Evolutionary conservation across 2,329 filamentous ascomycete species (phyloP).

Genomic region (Blastomyces silverae): DNA sequence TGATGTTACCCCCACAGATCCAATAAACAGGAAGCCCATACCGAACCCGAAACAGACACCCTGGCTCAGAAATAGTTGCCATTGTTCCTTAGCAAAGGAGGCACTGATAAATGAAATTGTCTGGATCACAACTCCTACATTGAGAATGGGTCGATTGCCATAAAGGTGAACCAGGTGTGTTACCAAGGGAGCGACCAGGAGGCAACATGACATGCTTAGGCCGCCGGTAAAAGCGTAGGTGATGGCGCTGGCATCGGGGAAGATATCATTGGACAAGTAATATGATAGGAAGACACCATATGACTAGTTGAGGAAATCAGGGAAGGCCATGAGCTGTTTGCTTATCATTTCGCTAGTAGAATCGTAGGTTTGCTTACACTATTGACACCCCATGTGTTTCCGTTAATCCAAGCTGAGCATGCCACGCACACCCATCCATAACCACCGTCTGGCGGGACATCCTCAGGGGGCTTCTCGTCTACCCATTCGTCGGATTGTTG

Average conservation of each 20-base stretch:
- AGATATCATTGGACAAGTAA: constrained; percentile 51
- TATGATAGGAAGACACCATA: constrained; percentile 55
- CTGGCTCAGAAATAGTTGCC: constrained; percentile 56
- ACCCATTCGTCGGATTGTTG: constrained; percentile 19
- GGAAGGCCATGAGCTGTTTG: constrained; percentile 7
- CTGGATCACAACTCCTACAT: constrained; percentile 51
- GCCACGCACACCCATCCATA: constrained; percentile 58
- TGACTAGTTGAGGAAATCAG: constrained; percentile 26
- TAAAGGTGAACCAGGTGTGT: constrained; percentile 48
- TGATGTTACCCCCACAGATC: constrained; percentile 49
- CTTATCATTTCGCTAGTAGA: neutral
- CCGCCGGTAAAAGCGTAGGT: constrained; percentile 57
- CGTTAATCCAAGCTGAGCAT: constrained; percentile 54
- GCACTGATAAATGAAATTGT: constrained; percentile 51
- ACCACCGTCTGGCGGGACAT: constrained; percentile 48
- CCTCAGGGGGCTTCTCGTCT: constrained; percentile 31
- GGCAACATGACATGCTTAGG: constrained; percentile 52
- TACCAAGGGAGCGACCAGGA: constrained; percentile 52
- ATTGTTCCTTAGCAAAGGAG: constrained; percentile 51
- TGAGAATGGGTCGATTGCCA: constrained; percentile 50
- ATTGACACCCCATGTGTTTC: constrained; percentile 70
- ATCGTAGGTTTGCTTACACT: constrained; percentile 40
- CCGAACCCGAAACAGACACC: constrained; percentile 57
- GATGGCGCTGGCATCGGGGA: constrained; percentile 49
- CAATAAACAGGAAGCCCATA: constrained; percentile 57